Evolutionary conservation across 2,329 filamentous ascomycete species (phyloP), one percentile per base, ranked within the genome.

Genomic region (Beauveria sp.): DNA sequence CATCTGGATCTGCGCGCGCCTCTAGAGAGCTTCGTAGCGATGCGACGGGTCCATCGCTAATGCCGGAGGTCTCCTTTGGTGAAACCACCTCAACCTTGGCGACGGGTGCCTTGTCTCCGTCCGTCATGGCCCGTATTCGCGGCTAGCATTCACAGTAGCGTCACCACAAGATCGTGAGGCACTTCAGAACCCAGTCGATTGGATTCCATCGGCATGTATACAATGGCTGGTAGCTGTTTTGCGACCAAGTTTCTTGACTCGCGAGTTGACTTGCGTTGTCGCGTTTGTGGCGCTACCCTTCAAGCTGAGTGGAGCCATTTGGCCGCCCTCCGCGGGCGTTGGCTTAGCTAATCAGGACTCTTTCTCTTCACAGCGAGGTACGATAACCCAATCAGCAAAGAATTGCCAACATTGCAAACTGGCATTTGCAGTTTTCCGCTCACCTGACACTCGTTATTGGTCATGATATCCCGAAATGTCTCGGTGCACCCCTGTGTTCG

Each of bases 1-100:
- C 84, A 75, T 89, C 86, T 6, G 86, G 86, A 65, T 88, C 86
- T 58, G 80, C 78, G 66, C 82, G 81, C 70, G 81, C 75, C 62
- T 78, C 76, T 64, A 83, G 75, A 1, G 78, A 72, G 61, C 74
- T 69, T 64, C 62, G 53, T 28, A 63, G 46, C 7, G 58, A 60
- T 40, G 57, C 58, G 65, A 65, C 50, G 58, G 63, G 61, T 65
- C 67, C 62, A 66, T 62, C 66, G 40, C 62, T 51, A 42, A 74
- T 69, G 26, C 72, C 67, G 16, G 65, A 64, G 20, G 63, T 67
- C 71, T 68, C 63, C 70, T 70, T 66, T 74, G 75, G 63, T 68
- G 75, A 77, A 43, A 75, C 66, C 58, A 66, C 67, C 59, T 71
- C 70, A 46, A 73, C 72, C 58, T 69, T 65, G 50, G 66, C 66